Evolutionary conservation across 2,329 filamentous ascomycete species (phyloP).

Genomic region (Paraconiothyrium sp.): DNA sequence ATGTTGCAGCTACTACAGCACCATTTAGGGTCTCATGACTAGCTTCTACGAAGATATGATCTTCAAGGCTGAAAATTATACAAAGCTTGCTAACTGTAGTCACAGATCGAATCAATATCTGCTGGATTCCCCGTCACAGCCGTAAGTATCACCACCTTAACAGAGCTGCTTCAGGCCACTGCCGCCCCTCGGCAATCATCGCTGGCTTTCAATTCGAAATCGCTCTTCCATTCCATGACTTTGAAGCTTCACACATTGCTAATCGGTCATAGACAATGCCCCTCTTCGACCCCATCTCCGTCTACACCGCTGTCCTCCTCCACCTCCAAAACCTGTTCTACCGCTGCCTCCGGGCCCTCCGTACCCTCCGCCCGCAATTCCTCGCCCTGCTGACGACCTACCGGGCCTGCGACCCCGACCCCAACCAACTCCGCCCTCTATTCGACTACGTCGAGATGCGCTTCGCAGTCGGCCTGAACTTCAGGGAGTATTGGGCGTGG

Average conservation of each 20-base stretch:
- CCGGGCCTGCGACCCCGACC: neutral
- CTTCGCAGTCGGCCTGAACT: neutral
- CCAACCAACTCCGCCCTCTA: neutral
- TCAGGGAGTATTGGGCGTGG: conserved; percentile 7
- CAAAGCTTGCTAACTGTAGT: too few species aligned
- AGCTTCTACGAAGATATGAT: too few species aligned
- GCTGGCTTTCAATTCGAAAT: neutral
- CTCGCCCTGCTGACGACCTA: neutral
- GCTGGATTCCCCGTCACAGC: neutral
- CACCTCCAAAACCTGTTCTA: neutral
- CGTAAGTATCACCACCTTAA: neutral
- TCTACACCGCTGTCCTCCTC: neutral
- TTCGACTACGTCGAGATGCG: neutral
- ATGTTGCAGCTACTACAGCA: too few species aligned
- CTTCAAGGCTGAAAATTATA: too few species aligned
- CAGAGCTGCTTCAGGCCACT: neutral
- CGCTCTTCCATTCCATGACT: neutral
- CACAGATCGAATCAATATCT: neutral
- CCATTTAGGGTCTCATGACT: too few species aligned
- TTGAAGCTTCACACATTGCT: neutral
- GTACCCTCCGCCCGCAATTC: neutral
- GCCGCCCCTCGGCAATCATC: neutral
- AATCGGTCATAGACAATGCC: neutral
- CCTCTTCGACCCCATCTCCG: neutral
- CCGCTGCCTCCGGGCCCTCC: neutral